Base-by-base conservation (phyloP, 2,329 filamentous ascomycete genomes). In the Chaetomiaceae sp. region DNA sequence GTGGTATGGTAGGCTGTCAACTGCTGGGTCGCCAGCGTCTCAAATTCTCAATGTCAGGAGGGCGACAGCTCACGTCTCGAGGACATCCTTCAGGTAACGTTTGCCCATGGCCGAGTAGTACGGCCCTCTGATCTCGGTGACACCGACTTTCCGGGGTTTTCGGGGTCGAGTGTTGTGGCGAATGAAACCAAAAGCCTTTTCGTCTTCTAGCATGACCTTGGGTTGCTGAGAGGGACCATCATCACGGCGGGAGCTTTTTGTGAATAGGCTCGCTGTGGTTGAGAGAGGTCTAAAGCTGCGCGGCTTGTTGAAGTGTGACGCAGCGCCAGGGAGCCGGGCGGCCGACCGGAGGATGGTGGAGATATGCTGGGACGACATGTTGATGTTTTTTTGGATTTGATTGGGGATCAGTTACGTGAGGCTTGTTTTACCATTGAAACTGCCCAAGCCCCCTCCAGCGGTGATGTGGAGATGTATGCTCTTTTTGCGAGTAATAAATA, bases 51-150 rank as follows among this genome's bases (percentile, higher is more conserved):
- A n/a, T n/a, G n/a, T n/a, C n/a, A n/a, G n/a, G n/a, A n/a, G n/a
- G n/a, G n/a, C n/a, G n/a, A n/a, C n/a, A 11, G 41, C 64, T 66
- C 61, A 75, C 71, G 77, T 80, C 56, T 79, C 76, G 2, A 80
- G 67, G 3, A 80, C 69, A 67, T 80, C 77, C 18, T 72, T 64
- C 1, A 81, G 65, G 52, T 80, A 78, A 34, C 73, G 67, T 55
- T 75, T 77, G 1, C 77, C 77, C 73, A 79, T 79, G 3, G 69
- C 75, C 0, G 75, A 75, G 62, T 80, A 81, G 61, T 80, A 80
- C 6, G 76, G 77, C 0, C 78, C 77, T 29, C 77, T 69, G 51
- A 80, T 81, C 63, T 81, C 78, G 1, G 78, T 80, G 5, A 79
- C 76, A 4, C 73, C 75, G 33, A 67, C 71, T 5, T 62, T 70